phyloP scores from a whole-genome alignment of 352 stramenopile genomes.

The Phytophthora ramorum region DNA sequence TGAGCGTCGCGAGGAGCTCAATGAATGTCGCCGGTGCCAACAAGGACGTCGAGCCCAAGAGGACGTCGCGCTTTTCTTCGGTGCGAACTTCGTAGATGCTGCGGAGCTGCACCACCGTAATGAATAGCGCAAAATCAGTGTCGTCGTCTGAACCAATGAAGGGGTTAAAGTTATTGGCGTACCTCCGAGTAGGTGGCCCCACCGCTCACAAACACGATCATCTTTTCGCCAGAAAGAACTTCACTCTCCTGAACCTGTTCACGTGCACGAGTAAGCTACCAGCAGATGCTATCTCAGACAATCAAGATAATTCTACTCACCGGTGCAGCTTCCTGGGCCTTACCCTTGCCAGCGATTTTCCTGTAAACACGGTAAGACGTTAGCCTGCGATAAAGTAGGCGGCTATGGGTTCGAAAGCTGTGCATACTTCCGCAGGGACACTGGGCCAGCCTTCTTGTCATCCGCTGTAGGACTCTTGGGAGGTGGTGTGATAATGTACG shows the following conservation, averaged over 20 bases:
- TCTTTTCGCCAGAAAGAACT: slow-evolving; percentile 81
- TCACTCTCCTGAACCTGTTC: slow-evolving; percentile 53
- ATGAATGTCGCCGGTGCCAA: slow-evolving; percentile 67
- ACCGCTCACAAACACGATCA: slow-evolving; percentile 96
- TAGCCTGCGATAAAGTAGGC: neutral
- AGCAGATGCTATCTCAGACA: neutral
- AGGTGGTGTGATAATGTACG: slow-evolving; percentile 84
- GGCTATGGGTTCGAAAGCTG: neutral
- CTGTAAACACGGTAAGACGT: slow-evolving; percentile 25
- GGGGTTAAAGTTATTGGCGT: neutral
- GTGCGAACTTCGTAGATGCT: slow-evolving; percentile 82
- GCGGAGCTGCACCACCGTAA: slow-evolving; percentile 49
- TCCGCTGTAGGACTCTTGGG: slow-evolving; percentile 40
- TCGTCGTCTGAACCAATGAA: neutral
- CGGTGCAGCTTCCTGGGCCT: slow-evolving; percentile 26
- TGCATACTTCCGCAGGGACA: slow-evolving; percentile 82
- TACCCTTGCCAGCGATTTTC: slow-evolving; percentile 44
- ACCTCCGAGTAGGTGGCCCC: slow-evolving; percentile 96
- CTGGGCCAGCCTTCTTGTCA: slow-evolving; percentile 61
- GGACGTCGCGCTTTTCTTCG: slow-evolving; percentile 73
- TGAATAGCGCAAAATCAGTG: neutral
- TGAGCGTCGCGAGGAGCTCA: slow-evolving; percentile 64
- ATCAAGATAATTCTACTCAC: slow-evolving; percentile 14
- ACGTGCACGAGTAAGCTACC: neutral
- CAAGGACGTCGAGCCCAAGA: slow-evolving; percentile 78